A percentile compares a stretch with the other conserved stretches of the same genome.
These are phyloP conservation scores for Actinomucor elegans DNA, from an alignment of 371 early-diverging fungal species.

Conservation along the genomic window DNA sequence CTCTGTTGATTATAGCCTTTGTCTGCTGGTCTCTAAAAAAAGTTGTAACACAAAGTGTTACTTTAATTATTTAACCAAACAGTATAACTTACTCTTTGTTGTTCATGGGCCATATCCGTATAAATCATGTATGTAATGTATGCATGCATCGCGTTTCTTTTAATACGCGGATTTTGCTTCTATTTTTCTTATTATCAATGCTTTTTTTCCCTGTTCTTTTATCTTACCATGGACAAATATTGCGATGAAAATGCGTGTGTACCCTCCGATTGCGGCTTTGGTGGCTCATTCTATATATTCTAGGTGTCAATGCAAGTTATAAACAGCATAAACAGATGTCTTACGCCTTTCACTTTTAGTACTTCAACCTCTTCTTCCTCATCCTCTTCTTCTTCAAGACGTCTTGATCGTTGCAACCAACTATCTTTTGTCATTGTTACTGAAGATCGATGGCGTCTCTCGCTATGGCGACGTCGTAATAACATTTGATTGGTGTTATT, in stretches of 20 bases:
- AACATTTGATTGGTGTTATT: too few species aligned
- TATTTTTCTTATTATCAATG: conserved; percentile 8
- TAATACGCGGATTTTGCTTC: conserved; percentile 56
- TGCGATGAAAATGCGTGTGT: conserved; percentile 31
- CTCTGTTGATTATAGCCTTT: background rate
- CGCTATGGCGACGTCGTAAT: conserved; percentile 14
- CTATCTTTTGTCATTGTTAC: background rate
- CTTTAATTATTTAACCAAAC: background rate
- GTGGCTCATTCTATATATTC: conserved; percentile 13
- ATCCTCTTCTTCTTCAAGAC: background rate
- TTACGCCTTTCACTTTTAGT: conserved; percentile 13
- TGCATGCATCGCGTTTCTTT: conserved; percentile 59
- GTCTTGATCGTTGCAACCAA: too few species aligned
- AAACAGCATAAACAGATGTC: background rate
- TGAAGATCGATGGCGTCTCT: conserved; percentile 17
- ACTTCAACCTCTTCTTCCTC: conserved; percentile 7
- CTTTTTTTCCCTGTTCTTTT: background rate
- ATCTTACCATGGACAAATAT: conserved; percentile 28
- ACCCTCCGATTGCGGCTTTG: conserved; percentile 16
- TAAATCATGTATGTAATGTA: conserved; percentile 62
- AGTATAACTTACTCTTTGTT: background rate
- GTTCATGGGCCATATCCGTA: conserved; percentile 43
- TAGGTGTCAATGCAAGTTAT: conserved; percentile 4
- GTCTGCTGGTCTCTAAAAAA: conserved; percentile 4
- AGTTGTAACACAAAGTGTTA: background rate